Conservation (phyloP, 2,329 filamentous ascomycete species). For the Diaporthe ilicicola region DNA sequence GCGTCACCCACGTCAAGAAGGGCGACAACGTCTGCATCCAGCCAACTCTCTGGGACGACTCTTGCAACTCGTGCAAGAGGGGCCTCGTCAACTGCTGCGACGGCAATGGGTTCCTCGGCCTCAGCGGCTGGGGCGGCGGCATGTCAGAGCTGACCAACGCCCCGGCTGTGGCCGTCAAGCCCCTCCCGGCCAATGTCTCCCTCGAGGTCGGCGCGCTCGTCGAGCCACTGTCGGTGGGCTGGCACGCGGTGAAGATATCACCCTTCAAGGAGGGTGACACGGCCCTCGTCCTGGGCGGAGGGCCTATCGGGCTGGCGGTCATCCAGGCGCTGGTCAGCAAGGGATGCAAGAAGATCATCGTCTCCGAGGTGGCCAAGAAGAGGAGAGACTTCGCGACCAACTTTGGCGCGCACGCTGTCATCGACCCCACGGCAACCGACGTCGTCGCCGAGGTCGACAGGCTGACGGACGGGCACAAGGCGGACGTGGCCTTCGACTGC, state of each 20-base stretch:
- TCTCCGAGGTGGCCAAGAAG: slow-evolving; percentile 61
- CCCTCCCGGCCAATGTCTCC: slow-evolving; percentile 58
- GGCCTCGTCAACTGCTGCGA: slow-evolving; percentile 46
- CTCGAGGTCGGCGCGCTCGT: slow-evolving; percentile 66
- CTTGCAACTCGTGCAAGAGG: slow-evolving; percentile 60
- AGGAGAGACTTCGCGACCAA: slow-evolving; percentile 59
- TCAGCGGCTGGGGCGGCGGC: slow-evolving; percentile 58
- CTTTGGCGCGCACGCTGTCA: slow-evolving; percentile 56
- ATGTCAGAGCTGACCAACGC: slow-evolving; percentile 62
- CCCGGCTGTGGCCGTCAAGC: slow-evolving; percentile 53
- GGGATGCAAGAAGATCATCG: slow-evolving; percentile 62
- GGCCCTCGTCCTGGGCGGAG: slow-evolving; percentile 66
- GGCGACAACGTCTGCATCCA: slow-evolving; percentile 66
- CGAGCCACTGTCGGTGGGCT: slow-evolving; percentile 70
- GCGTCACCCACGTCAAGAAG: slow-evolving; percentile 52
- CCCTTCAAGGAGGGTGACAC: slow-evolving; percentile 47
- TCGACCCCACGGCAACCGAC: slow-evolving; percentile 33
- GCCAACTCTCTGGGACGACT: slow-evolving; percentile 64
- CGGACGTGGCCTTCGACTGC: slow-evolving; percentile 38
- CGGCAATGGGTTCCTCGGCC: slow-evolving; percentile 53
- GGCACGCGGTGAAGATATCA: slow-evolving; percentile 61
- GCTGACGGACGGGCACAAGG: slow-evolving; percentile 35
- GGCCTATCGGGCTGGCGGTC: slow-evolving; percentile 69
- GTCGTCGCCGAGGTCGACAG: slow-evolving; percentile 33
- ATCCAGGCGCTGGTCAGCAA: slow-evolving; percentile 65